Evolutionary conservation across 1,284 basidiomycete species (phyloP).

Genomic region (Ganoderma lucidum): DNA sequence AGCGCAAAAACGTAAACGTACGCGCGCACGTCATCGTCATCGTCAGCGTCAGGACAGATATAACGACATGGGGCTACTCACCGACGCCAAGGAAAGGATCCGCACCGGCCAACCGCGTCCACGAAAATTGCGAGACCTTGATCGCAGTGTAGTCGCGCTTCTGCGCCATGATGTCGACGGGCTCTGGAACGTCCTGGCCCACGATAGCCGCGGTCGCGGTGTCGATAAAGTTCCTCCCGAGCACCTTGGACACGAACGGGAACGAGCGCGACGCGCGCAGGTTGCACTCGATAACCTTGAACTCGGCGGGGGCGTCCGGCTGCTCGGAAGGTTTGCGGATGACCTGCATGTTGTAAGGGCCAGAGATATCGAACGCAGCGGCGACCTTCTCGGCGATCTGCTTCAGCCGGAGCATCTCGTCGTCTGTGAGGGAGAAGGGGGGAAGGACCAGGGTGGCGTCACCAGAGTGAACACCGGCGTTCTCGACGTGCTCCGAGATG

Average conservation of each 20-base stretch:
- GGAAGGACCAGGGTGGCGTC: slow-evolving; percentile 98
- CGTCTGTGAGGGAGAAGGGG: slow-evolving; percentile 84
- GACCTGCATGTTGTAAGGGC: slow-evolving; percentile 99
- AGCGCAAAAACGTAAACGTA: neutral
- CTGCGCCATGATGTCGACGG: slow-evolving; percentile 93
- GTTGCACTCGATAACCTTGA: slow-evolving; percentile 99
- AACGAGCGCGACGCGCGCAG: slow-evolving; percentile 97
- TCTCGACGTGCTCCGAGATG: slow-evolving; percentile 98
- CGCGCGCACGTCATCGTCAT: too few species aligned
- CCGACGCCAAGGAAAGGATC: slow-evolving; percentile 97
- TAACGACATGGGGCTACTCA: slow-evolving; percentile 46
- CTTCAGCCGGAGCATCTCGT: slow-evolving; percentile 90
- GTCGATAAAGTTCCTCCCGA: slow-evolving; percentile 97
- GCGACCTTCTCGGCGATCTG: slow-evolving; percentile 96
- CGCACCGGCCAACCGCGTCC: slow-evolving; percentile 94
- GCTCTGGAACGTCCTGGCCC: slow-evolving; percentile 88
- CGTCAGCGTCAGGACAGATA: slow-evolving; percentile 9
- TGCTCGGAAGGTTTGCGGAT: slow-evolving; percentile 83
- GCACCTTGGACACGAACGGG: slow-evolving; percentile 99
- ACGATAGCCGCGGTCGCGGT: slow-evolving; percentile 94
- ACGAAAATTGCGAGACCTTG: slow-evolving; percentile 99
- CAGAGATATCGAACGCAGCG: slow-evolving; percentile 93
- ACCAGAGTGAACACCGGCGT: slow-evolving; percentile 98
- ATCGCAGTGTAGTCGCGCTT: slow-evolving; percentile 94
- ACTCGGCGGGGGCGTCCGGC: slow-evolving; percentile 65